Conservation (phyloP, 2,329 filamentous ascomycete species). For the Claviceps digitariae region DNA sequence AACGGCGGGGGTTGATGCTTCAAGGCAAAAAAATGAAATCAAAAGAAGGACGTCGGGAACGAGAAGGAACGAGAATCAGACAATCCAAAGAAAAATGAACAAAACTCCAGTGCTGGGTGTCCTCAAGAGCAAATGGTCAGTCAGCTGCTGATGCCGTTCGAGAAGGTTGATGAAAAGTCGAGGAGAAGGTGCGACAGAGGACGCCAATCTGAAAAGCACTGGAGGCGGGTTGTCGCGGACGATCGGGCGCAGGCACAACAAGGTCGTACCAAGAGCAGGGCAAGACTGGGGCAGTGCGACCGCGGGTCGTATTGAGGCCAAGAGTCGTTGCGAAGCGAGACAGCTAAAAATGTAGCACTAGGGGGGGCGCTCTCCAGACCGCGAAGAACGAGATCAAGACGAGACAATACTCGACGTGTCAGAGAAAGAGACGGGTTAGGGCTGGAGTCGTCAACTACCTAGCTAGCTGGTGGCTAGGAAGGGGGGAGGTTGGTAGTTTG, state of each 20-base stretch:
- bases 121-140: neutral
- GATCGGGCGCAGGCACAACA: neutral
- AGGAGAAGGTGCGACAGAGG: neutral
- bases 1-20: neutral
- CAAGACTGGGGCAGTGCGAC: neutral
- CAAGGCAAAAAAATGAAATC: neutral
- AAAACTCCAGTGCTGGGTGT: neutral
- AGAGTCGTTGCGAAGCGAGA: no score
- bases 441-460: neutral
- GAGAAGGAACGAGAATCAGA: neutral
- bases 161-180: neutral
- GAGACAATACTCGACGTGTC: no score
- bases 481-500: neutral
- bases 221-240: neutral
- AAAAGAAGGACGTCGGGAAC: neutral
- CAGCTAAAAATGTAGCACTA: neutral
- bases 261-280: neutral
- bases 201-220: neutral
- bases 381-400: no score
- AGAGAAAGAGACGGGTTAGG: no score
- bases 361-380: neutral
- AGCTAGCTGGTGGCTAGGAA: neutral
- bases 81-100: neutral
- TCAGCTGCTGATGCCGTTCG: neutral
- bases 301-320: neutral